Percentiles rank a stretch among this genome's conserved stretches.
These are phyloP conservation scores for Diplodia seriata DNA, from an alignment of 2,329 filamentous ascomycete genomes.

Conservation along the genomic window DNA sequence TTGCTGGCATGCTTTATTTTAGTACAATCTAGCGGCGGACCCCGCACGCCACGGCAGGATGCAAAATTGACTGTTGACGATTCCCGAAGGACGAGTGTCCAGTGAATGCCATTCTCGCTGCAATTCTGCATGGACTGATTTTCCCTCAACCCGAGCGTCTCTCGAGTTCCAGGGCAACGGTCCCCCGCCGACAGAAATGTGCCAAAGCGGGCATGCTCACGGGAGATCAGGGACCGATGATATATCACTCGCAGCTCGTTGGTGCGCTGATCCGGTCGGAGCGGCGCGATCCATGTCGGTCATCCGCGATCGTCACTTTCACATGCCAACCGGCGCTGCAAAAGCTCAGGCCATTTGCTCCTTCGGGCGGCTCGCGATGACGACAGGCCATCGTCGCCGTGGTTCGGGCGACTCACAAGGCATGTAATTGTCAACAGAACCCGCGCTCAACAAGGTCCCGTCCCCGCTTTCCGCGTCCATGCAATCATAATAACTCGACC, in stretches of 20 bases:
- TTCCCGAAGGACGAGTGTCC: background rate
- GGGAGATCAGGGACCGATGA: conserved; percentile 22
- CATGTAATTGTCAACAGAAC: conserved; percentile 2
- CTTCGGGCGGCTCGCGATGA: conserved; percentile 6
- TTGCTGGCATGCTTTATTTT: conserved; percentile 9
- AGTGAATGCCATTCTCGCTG: too few relatives aligned
- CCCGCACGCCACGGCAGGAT: background rate
- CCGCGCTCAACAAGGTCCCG: conserved; percentile 1
- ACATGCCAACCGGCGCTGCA: conserved; percentile 1
- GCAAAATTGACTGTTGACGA: background rate
- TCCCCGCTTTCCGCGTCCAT: background rate
- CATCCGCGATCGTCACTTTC: conserved; percentile 22
- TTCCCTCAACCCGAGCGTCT: too few relatives aligned
- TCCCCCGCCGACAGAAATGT: too few relatives aligned
- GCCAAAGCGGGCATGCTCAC: background rate
- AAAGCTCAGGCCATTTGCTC: conserved; percentile 9
- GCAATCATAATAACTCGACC: background rate
- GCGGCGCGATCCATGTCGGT: conserved; percentile 21
- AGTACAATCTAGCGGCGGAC: background rate
- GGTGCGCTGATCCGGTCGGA: conserved; percentile 7
- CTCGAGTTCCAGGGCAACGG: background rate
- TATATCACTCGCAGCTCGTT: conserved; percentile 21
- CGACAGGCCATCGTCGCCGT: background rate
- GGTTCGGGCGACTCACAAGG: background rate
- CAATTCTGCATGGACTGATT: too few relatives aligned